Base-by-base conservation (phyloP, 2,329 filamentous ascomycete species). In the Pestalotiopsis sp. region DNA sequence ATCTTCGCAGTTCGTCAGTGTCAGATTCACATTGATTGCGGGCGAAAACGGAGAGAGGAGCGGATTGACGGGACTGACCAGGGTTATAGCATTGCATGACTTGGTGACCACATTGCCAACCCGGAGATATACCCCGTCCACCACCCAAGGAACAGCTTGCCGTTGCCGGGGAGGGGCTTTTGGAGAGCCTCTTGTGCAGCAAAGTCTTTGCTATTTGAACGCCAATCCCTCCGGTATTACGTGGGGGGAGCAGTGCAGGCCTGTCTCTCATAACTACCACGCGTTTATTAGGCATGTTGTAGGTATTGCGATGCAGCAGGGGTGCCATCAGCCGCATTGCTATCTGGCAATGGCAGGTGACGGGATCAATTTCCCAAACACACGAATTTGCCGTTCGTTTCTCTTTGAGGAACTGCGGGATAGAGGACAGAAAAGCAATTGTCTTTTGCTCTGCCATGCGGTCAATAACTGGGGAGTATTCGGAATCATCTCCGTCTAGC, bases 21-120 rank as follows among this genome's bases (percentile, higher is more conserved):
- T 52, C 61, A 64, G 61, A 44, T 64, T 64, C 61, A 52, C 20
- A 64, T 64, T 64, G 61, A 64, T 64, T 64, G 61, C 22, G 39
- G 22, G 14, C 61, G 26, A 39, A 26, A n/a, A 44, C 61, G 22
- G 14, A 22, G 40, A 20, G 61, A 11, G 40, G 22, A 52, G 30
- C n/a, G 20, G 40, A 44, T 30, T 26, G 17, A 24, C n/a, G 61
- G 10, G 17, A 22, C 14, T 11, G 58, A 61, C 58, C 58, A 61
- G 26, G 58, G 17, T 30, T 6, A 11, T 38, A 14, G 35, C 22
- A 20, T 22, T 22, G 58, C n/a, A 35, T 61, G 58, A 26, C 24
- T n/a, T 22, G 26, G 26, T 52, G 22, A 20, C 24, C 38, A 20
- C 58, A 20, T 26, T 38, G 26, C 13, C 38, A 20, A 22, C 58